Conservation (phyloP, 768 basidiomycete genomes). For the Kwoniella sp. region DNA sequence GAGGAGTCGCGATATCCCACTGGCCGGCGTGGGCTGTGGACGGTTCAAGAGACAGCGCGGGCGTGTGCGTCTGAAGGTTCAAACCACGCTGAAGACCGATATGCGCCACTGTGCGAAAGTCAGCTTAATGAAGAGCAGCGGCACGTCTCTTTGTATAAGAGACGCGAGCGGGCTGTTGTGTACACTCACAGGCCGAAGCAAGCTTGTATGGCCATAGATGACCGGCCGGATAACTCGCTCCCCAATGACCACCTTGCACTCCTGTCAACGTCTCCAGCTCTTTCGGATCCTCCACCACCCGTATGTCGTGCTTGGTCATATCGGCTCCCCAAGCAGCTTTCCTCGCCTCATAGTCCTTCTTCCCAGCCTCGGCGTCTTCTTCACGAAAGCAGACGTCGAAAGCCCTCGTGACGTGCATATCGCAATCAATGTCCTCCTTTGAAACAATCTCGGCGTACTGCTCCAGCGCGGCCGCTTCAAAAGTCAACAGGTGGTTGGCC, state of each 20-base stretch:
- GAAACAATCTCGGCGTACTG: slow-evolving; percentile 39
- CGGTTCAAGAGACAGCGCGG: slow-evolving; percentile 15
- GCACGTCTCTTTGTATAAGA: background rate
- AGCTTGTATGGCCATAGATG: slow-evolving; percentile 44
- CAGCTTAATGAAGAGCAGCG: too few relatives aligned
- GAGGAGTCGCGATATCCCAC: slow-evolving; percentile 67
- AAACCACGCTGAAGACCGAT: slow-evolving; percentile 24
- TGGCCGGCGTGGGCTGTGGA: slow-evolving; percentile 29
- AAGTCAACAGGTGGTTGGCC: slow-evolving; percentile 28
- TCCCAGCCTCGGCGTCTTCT: slow-evolving; percentile 20
- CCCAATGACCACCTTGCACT: slow-evolving; percentile 23
- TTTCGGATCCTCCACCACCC: slow-evolving; percentile 24
- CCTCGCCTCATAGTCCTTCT: slow-evolving; percentile 28
- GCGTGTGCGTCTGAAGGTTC: slow-evolving; percentile 39
- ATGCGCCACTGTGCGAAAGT: slow-evolving; percentile 20
- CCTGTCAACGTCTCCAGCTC: slow-evolving; percentile 27
- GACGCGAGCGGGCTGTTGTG: too few relatives aligned
- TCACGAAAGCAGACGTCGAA: slow-evolving; percentile 35
- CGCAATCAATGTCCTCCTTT: slow-evolving; percentile 47
- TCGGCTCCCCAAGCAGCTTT: slow-evolving; percentile 9
- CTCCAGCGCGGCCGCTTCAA: slow-evolving; percentile 33
- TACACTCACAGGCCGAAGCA: slow-evolving; percentile 33
- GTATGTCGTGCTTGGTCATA: slow-evolving; percentile 21
- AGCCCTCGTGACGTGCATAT: slow-evolving; percentile 38
- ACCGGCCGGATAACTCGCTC: slow-evolving; percentile 38